A percentile compares a stretch with the other conserved stretches of the same genome.
Evolutionary conservation across 495 filamentous ascomycete species (phyloP).

Genomic region (Stereocaulon alpinum): DNA sequence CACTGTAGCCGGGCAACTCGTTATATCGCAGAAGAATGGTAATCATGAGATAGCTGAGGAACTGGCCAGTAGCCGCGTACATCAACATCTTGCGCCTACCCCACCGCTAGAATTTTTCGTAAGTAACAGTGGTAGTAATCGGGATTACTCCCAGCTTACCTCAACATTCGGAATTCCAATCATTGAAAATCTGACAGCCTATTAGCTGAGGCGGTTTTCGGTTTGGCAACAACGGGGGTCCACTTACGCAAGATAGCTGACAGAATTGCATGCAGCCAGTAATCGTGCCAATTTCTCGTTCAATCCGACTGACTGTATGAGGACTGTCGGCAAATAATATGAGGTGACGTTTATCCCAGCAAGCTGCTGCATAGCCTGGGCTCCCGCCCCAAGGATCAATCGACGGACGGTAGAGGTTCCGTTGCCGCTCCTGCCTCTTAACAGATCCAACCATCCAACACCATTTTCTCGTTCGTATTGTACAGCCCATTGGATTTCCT

Average conservation of each 20-base stretch:
- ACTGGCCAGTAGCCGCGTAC: conserved; percentile 38
- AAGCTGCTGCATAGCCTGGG: conserved; percentile 46
- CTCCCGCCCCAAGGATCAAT: conserved; percentile 40
- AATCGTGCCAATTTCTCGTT: conserved; percentile 37
- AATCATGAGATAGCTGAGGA: conserved; percentile 44
- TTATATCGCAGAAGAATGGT: conserved; percentile 41
- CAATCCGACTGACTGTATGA: conserved; percentile 41
- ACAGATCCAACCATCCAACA: conserved; percentile 37
- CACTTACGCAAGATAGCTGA: conserved; percentile 34
- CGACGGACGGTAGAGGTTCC: conserved; percentile 40
- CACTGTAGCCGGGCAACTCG: conserved; percentile 27
- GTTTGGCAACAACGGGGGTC: not conserved
- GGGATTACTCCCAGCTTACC: not conserved
- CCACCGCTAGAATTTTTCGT: conserved; percentile 23
- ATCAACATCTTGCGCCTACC: conserved; percentile 45
- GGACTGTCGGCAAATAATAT: conserved; percentile 31
- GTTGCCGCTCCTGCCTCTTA: conserved; percentile 30
- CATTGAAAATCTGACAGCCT: conserved; percentile 27
- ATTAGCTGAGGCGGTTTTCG: not conserved
- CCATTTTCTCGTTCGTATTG: conserved; percentile 40
- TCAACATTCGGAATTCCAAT: conserved; percentile 40
- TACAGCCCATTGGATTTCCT: conserved; percentile 40
- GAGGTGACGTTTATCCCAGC: conserved; percentile 35
- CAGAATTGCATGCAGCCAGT: conserved; percentile 40
- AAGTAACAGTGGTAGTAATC: not conserved